Base-by-base conservation (phyloP, 305 asterid genomes). In the Ilex paraguariensis region DNA sequence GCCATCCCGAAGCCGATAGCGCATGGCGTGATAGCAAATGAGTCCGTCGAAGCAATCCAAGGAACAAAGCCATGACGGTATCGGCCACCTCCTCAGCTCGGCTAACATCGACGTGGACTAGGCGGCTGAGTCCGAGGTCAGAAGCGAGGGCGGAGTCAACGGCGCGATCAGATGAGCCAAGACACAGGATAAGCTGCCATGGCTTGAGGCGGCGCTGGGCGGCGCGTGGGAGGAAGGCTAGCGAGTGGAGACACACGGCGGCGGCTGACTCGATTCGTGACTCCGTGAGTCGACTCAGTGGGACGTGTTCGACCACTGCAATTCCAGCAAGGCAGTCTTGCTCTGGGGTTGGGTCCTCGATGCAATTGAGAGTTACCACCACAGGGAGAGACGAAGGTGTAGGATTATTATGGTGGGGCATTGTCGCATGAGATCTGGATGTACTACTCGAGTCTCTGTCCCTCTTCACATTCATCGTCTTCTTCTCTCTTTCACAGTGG, bases 71-170 rank as follows among this genome's bases (percentile, higher is more conserved):
- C 99, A 94, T 94, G 31, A 94, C 97, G 14, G 98, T 90, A 66
- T 94, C 99, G 55, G 98, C 98, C 50, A 94, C 95, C 81, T 94
- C 99, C 80, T 94, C 99, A 5, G 96, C 91, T n/a, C 96, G 83
- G 71, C 82, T 77, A 36, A 91, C 97, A 66, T 94, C 99, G 28
- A 94, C 96, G 72, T 94, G 99, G 57, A 94, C 73, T 66, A 94
- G 79, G 39, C 90, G 81, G 65, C 68, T 69, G 71, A 94, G 79
- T 9, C 99, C 99, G 16, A 94, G 90, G 62, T 94, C 99, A 33
- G 80, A 72, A 0, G 97, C 96, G 12, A 93, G 84, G 9, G 97
- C 90, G 44, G 99, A 90, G 76, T 90, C 97, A 30, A 85, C 87
- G 7, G 87, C 82, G 13, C 87, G 84, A 79, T 94, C 99, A 62